Percentiles rank a stretch among this genome's conserved stretches.
Conservation (phyloP, 202 grass and related monocot genomes). For the Setaria viridis region DNA sequence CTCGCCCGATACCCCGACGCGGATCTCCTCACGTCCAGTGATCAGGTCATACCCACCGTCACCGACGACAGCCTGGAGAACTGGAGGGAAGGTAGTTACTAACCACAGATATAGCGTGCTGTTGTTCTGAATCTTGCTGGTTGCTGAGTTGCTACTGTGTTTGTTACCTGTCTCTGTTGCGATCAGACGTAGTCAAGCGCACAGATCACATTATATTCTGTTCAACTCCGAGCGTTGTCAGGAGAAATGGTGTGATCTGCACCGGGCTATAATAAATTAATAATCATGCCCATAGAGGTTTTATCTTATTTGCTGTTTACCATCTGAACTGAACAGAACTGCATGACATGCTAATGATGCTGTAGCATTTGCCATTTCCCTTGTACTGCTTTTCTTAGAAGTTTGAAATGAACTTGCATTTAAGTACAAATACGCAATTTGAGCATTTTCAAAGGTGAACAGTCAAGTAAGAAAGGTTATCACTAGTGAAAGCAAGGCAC, state of each 20-base stretch:
- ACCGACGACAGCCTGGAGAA: constrained; percentile 93
- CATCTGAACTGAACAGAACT: constrained; percentile 25
- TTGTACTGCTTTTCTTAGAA: neutral
- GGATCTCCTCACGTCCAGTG: constrained; percentile 94
- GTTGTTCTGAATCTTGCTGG: neutral
- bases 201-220: neutral
- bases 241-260: constrained; percentile 31
- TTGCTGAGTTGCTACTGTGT: neutral
- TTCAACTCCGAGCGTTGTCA: neutral
- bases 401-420: neutral
- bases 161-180: neutral
- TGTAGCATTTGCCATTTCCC: neutral
- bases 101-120: constrained; percentile 18
- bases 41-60: constrained; percentile 92
- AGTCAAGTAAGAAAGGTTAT: constrained; percentile 5
- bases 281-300: neutral
- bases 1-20: constrained; percentile 83
- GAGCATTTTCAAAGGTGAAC: neutral
- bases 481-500: neutral
- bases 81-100: constrained; percentile 87
- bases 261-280: neutral
- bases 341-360: constrained; percentile 7
- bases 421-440: constrained; percentile 1
- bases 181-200: neutral
- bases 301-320: neutral